Percentiles rank a stretch among this genome's conserved stretches.
These are phyloP conservation scores for Knufia fluminis DNA, from an alignment of 2,329 filamentous ascomycete species.

Conservation along the genomic window DNA sequence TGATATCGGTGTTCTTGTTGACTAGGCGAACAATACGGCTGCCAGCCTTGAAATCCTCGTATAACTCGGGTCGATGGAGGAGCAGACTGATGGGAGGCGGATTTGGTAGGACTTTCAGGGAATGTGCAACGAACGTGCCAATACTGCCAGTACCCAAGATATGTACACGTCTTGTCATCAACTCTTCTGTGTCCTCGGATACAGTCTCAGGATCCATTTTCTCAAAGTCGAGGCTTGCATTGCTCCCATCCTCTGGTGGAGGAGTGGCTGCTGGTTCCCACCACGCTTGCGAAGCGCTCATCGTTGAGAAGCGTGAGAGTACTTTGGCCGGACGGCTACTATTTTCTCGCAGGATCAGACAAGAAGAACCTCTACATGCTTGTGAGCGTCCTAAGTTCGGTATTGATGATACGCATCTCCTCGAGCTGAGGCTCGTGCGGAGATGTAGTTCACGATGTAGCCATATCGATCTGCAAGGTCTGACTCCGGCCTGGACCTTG, in stretches of 20 bases:
- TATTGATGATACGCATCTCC: neutral
- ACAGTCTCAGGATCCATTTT: slow-evolving; percentile 9
- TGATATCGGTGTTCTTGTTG: slow-evolving; percentile 31
- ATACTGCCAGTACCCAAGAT: slow-evolving; percentile 75
- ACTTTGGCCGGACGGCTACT: neutral
- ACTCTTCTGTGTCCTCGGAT: slow-evolving; percentile 10
- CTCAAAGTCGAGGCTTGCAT: slow-evolving; percentile 1
- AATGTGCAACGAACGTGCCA: slow-evolving; percentile 68
- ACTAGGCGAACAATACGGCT: slow-evolving; percentile 26
- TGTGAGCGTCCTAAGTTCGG: neutral
- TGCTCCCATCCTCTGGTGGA: slow-evolving; percentile 12
- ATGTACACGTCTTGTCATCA: slow-evolving; percentile 49
- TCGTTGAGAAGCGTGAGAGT: slow-evolving; percentile 12
- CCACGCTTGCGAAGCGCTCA: slow-evolving; percentile 19
- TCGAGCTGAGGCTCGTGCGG: slow-evolving; percentile 27
- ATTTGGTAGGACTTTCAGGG: slow-evolving; percentile 51
- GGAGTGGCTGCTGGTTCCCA: slow-evolving; percentile 11
- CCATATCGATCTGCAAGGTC: slow-evolving; percentile 61
- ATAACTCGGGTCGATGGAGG: slow-evolving; percentile 49
- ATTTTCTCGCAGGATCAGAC: neutral
- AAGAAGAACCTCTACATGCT: neutral
- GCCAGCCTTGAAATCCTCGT: slow-evolving; percentile 27
- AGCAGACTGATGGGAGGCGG: slow-evolving; percentile 70
- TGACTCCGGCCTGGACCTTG: neutral
- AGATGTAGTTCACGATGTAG: slow-evolving; percentile 94